Conservation (phyloP, 2,329 filamentous ascomycete species). For the Eutypella sp. region DNA sequence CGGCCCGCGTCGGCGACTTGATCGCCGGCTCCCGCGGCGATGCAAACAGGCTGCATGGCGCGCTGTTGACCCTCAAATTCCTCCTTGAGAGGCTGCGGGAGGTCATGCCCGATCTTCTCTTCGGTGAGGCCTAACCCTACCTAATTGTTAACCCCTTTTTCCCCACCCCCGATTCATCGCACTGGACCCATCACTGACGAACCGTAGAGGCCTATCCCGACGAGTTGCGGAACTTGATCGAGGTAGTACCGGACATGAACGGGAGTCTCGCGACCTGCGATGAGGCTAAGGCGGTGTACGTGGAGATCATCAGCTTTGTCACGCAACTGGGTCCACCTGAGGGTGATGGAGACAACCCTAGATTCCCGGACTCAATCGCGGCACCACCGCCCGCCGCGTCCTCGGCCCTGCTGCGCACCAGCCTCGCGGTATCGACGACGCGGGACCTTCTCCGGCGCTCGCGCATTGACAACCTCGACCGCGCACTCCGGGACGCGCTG, state of each 20-base stretch:
- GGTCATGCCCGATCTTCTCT: conserved; percentile 38
- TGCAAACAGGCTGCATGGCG: conserved; percentile 55
- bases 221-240: conserved; percentile 15
- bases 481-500: conserved; percentile 32
- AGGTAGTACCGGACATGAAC: conserved; percentile 10
- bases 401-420: conserved; percentile 19
- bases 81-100: conserved; percentile 49
- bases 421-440: conserved; percentile 23
- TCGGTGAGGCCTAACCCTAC: no score
- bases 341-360: background rate
- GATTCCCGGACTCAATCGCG: no score
- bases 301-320: conserved; percentile 27
- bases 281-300: conserved; percentile 26
- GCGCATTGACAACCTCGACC: conserved; percentile 26
- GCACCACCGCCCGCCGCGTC: conserved; percentile 1
- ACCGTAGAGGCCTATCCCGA: conserved; percentile 18
- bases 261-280: conserved; percentile 15
- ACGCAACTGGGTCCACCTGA: conserved; percentile 3
- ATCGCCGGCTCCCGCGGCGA: conserved; percentile 28
- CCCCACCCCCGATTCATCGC: no score
- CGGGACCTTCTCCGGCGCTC: conserved; percentile 23
- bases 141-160: no score
- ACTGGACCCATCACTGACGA: no score
- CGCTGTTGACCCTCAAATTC: conserved; percentile 51
- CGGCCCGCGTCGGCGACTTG: conserved; percentile 33